A percentile compares a stretch with the other conserved stretches of the same genome.
phyloP scores from a whole-genome alignment of 768 basidiomycete genomes.

The Tylopilus sp. region DNA sequence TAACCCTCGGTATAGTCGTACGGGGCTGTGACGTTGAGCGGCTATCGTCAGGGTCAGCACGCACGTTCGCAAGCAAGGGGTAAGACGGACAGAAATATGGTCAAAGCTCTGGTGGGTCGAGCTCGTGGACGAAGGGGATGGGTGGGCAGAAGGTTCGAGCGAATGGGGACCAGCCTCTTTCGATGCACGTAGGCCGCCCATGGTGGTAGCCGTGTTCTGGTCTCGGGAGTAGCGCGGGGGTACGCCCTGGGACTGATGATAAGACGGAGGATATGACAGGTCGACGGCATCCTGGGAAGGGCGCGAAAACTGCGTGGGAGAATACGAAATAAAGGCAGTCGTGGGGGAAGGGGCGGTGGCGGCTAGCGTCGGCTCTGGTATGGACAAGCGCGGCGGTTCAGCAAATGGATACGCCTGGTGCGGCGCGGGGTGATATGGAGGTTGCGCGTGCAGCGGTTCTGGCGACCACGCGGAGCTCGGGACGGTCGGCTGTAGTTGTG shows the following conservation, averaged over 20 bases:
- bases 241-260: slow-evolving; percentile 21
- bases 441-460: slow-evolving; percentile 34
- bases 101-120: slow-evolving; percentile 40
- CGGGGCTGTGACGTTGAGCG: slow-evolving; percentile 60
- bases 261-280: slow-evolving; percentile 33
- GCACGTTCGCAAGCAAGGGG: slow-evolving; percentile 27
- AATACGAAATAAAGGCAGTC: slow-evolving; percentile 29
- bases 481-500: slow-evolving; percentile 20
- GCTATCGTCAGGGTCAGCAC: slow-evolving; percentile 58
- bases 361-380: slow-evolving; percentile 32
- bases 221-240: slow-evolving; percentile 51
- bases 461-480: slow-evolving; percentile 37
- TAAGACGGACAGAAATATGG: slow-evolving; percentile 25
- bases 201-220: slow-evolving; percentile 39
- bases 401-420: slow-evolving; percentile 22
- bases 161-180: slow-evolving; percentile 28
- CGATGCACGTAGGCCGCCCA: slow-evolving; percentile 29
- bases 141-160: slow-evolving; percentile 30
- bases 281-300: slow-evolving; percentile 35
- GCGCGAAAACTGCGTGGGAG: slow-evolving; percentile 32
- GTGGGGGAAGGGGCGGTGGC: slow-evolving; percentile 26
- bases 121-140: slow-evolving; percentile 42
- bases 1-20: slow-evolving; percentile 97
- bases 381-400: slow-evolving; percentile 30
- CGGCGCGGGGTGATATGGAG: slow-evolving; percentile 23